Conservation (phyloP, 2,329 filamentous ascomycete genomes). For the Chrysoporthe cubensis region DNA sequence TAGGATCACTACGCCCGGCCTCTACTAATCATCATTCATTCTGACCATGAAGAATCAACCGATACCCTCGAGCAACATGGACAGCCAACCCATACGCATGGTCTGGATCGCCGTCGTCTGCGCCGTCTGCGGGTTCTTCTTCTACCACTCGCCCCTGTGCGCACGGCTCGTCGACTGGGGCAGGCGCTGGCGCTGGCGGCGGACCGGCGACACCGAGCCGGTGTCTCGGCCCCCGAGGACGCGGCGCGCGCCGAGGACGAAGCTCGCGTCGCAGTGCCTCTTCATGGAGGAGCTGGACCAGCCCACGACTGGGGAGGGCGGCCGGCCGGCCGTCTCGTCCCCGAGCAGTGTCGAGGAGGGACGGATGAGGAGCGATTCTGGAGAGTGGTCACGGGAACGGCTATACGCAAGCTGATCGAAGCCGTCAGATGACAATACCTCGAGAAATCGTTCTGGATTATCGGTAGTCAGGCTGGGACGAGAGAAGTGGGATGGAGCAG, state of each 20-base stretch:
- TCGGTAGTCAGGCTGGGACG: not conserved
- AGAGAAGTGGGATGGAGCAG: not conserved
- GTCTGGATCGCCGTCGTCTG: not conserved
- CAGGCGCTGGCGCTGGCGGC: not conserved
- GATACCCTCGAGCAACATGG: not conserved
- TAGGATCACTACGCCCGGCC: not conserved
- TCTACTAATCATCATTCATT: not conserved
- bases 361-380: not conserved
- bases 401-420: not conserved
- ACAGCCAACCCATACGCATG: not conserved
- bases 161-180: not conserved
- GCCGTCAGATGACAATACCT: not conserved
- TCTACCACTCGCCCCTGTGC: not conserved
- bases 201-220: no score
- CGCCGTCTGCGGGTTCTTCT: not conserved
- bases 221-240: not conserved
- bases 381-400: not conserved
- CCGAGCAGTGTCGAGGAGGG: not conserved
- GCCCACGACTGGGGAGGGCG: not conserved
- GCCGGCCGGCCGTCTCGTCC: not conserved
- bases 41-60: not conserved
- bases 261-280: not conserved
- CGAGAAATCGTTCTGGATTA: not conserved
- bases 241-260: not conserved
- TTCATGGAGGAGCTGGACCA: not conserved